Base-by-base conservation (phyloP, 441 rosid genomes). In the Euphorbia celastroides region DNA sequence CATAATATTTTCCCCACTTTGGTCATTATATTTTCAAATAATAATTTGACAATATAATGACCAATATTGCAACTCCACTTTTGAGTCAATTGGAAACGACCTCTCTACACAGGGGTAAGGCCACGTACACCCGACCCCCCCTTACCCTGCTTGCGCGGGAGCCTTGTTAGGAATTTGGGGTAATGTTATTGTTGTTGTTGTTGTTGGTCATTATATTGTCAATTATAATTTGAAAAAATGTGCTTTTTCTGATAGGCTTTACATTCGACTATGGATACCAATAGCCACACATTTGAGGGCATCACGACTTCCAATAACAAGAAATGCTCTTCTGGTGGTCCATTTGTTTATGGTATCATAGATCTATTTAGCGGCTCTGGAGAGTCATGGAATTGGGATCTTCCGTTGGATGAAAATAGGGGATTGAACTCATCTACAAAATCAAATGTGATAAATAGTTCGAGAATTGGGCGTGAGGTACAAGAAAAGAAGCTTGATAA, bases 311-410 rank as follows among this genome's bases (percentile, higher is more conserved):
- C 87, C 61, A 79, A 77, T 64, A 77, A 64, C 76, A 87, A 80
- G 75, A 81, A 79, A 57, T 68, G 79, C 67, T 75, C 65, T 72
- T 71, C 82, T 19, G 74, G 60, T 65, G 92, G 82, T 57, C 88
- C 92, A 66, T 91, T 85, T 82, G 96, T 89, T 56, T 86, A 78
- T 84, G 99, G 96, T 60, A 88, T 94, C 74, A 77, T 86, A 60
- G 97, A 94, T 78, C 88, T 94, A 60, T 94, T 94, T 67, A 80
- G 91, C 75, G 96, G 93, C 72, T 86, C 80, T 64, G 96, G 87
- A 75, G 99, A 88, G 77, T 84, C 88, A 25, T 84, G 94, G 90
- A 74, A 87, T 51, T 88, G 93, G 96, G 83, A 87, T 72, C 57
- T 86, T 70, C 83, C 84, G 55, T 73, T 84, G 74, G 96, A 89